Base-by-base conservation (phyloP, 1,284 basidiomycete genomes). In the Leccinum solheimii region DNA sequence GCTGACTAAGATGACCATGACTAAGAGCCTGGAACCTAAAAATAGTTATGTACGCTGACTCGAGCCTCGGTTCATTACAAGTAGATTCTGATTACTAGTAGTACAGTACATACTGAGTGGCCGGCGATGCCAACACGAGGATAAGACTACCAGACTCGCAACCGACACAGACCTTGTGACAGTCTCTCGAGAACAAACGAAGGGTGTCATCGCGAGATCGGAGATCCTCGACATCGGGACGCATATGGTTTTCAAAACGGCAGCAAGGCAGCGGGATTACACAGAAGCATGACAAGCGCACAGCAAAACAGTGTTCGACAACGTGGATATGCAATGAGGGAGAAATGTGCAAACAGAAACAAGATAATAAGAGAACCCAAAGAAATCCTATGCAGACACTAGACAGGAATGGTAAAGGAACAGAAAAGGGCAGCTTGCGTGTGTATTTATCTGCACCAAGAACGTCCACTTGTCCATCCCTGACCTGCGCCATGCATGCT, bases 301-400 rank as follows among this genome's bases (percentile, higher is more conserved):
- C 14, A 48, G 13, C 55, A 55, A 52, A 68, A 58, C 14, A 56
- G n/a, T 26, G 34, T 27, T 51, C 50, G 49, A 32, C 11, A 27
- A 62, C 3, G 2, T 23, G 3, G 19, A 54, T 23, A 58, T 63
- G 64, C 59, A 54, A 55, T 55, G 51, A 43, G 14, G 4, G 27
- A 6, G 30, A 10, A 16, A 63, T 66, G 49, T 43, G 13, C 27
- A 62, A 26, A 58, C 10, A 49, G 38, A 36, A 16, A 64, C 48
- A 56, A 65, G 55, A 38, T n/a, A 27, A 8, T 34, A 14, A 10
- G 16, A 21, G 27, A 65, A 27, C 26, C 21, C 14, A 36, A 5
- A 4, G 19, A 43, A 27, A 51, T 62, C 40, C n/a, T n/a, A 56
- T 32, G 32, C 26, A 27, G 60, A 26, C 43, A 48, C 19, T 13